Percentiles rank a stretch among this genome's conserved stretches.
Evolutionary conservation across 108 stramenopile genomes (phyloP).

Genomic region (Epithemia pelagica): DNA sequence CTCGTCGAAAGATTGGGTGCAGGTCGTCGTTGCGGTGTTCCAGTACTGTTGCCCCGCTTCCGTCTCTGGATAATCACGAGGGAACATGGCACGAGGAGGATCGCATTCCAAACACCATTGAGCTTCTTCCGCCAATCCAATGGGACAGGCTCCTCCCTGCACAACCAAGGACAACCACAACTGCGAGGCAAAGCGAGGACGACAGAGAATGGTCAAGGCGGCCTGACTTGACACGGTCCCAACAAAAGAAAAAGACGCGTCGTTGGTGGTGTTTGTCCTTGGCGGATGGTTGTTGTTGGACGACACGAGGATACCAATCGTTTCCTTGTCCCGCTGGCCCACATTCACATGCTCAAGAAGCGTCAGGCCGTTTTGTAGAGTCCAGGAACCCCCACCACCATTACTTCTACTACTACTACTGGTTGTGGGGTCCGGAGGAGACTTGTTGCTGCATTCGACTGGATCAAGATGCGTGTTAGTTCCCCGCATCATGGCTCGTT

Average conservation of each 20-base stretch:
- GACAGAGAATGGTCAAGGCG: constrained; percentile 4
- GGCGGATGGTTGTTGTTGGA: too few relatives aligned
- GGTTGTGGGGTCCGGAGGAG: too few relatives aligned
- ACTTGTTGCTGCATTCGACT: too few relatives aligned
- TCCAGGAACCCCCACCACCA: too few relatives aligned
- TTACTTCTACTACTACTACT: too few relatives aligned
- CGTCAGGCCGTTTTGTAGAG: too few relatives aligned
- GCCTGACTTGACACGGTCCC: too few relatives aligned
- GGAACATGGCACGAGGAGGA: constrained; percentile 70
- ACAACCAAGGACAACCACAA: constrained; percentile 45
- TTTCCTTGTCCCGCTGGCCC: neutral
- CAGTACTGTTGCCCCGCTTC: constrained; percentile 46
- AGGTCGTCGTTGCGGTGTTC: constrained; percentile 11
- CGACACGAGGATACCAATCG: neutral
- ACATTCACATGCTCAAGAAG: too few relatives aligned
- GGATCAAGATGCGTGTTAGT: too few relatives aligned
- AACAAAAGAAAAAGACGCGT: too few relatives aligned
- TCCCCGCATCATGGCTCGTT: neutral
- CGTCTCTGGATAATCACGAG: constrained; percentile 71
- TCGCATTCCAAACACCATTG: constrained; percentile 50
- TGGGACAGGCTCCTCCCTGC: constrained; percentile 43
- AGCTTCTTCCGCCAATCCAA: constrained; percentile 67
- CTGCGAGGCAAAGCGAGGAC: constrained; percentile 20
- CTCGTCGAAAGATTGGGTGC: neutral
- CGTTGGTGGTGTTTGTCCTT: too few relatives aligned